Base-by-base conservation (phyloP, 805 yeast genomes). In the Ogataea populi-albae region DNA sequence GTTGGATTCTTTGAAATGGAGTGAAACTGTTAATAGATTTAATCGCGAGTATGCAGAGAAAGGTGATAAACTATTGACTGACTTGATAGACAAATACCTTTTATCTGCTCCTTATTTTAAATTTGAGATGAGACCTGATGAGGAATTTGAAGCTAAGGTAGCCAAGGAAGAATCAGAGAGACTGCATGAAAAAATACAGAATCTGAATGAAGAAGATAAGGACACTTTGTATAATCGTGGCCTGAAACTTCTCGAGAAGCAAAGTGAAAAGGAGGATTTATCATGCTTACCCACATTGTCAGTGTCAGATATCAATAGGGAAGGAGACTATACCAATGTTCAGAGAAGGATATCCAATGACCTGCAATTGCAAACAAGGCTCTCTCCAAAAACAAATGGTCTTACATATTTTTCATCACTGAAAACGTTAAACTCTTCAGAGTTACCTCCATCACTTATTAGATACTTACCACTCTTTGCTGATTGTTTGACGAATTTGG, bases 401-500 rank as follows among this genome's bases (percentile, higher is more conserved):
- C 64, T 93, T 30, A 73, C 89, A 0, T 93, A 91, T 55, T 68
- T 81, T 42, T 71, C 81, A 29, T 81, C 85, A n/a, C 60, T 78
- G 23, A 81, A 82, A 41, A 69, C 78, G 26, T 57, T 91, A 19
- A 62, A 74, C 6, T 56, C 64, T 3, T 43, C 62, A 3, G 49
- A 56, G 16, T 54, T 91, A 5, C 91, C 95, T 9, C 46, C 62
- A 3, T 76, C 77, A 5, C 65, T 85, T 30, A 71, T 81, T 36
- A 79, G 81, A 23, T 88, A 75, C 46, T 57, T 93, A 41, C 85
- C 96, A 0, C 57, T 93, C 29, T 93, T 85, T 62, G 67, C 82
- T 7, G 83, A 81, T 19, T 82, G 95, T 30, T 65, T 93, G 41
- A 83, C 95, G 3, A 86, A 81, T 54, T 68, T 93, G 44, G 98